Conservation (phyloP, 2,329 filamentous ascomycete species). For the Didymella sp. region DNA sequence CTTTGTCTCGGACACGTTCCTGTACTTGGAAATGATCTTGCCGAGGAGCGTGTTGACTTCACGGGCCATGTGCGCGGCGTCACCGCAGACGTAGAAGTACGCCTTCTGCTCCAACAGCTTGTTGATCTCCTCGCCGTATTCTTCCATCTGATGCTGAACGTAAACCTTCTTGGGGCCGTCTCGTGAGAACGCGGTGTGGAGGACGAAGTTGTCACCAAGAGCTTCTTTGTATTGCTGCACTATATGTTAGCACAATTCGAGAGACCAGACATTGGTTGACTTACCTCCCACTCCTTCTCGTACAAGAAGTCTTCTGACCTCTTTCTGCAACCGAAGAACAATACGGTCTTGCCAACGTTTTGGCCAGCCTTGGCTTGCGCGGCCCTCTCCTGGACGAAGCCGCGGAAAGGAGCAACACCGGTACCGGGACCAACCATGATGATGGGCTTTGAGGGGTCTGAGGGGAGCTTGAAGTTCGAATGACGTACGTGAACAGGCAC, state of each 20-base stretch:
- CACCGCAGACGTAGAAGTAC: constrained; percentile 98
- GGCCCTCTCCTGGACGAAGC: constrained; percentile 91
- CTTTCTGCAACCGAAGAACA: constrained; percentile 96
- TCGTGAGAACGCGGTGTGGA: constrained; percentile 95
- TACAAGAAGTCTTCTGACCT: constrained; percentile 91
- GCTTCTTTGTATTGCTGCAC: constrained; percentile 78
- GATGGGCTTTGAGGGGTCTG: constrained; percentile 89
- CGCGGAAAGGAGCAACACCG: constrained; percentile 94
- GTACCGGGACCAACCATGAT: constrained; percentile 97
- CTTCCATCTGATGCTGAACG: constrained; percentile 90
- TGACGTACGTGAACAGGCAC: constrained; percentile 95
- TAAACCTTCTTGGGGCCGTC: constrained; percentile 89
- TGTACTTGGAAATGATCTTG: constrained; percentile 84
- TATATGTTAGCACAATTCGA: constrained; percentile 22
- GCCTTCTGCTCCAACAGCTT: constrained; percentile 84
- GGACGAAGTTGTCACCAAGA: constrained; percentile 86
- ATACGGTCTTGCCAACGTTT: constrained; percentile 81
- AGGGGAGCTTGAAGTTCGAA: constrained; percentile 99
- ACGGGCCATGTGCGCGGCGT: constrained; percentile 95
- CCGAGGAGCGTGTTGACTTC: constrained; percentile 88
- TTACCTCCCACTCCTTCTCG: constrained; percentile 87
- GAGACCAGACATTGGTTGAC: constrained; percentile 44
- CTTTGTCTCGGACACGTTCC: constrained; percentile 82
- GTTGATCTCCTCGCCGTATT: constrained; percentile 83
- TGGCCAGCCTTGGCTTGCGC: constrained; percentile 81